Percentiles rank a stretch among this genome's conserved stretches.
phyloP scores from a whole-genome alignment of 768 basidiomycete species.

The Thelephora ganbajun region DNA sequence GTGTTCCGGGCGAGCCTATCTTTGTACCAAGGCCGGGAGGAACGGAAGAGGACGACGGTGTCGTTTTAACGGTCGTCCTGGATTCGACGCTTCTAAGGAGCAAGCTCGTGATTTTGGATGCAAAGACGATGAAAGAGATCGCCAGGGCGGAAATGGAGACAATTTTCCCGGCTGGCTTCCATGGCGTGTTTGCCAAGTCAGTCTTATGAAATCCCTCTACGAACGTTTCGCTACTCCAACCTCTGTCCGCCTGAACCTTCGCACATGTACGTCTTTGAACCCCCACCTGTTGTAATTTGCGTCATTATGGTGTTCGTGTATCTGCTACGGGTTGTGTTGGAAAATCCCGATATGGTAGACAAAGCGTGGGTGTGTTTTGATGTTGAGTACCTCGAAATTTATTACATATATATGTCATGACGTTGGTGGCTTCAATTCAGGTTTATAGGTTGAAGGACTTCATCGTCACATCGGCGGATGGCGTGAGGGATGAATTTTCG shows the following conservation, averaged over 20 bases:
- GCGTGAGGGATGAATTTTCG: too few species aligned
- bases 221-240: background rate
- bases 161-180: constrained; percentile 22
- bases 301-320: background rate
- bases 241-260: background rate
- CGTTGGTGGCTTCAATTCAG: too few species aligned
- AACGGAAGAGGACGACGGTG: constrained; percentile 21
- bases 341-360: too few species aligned
- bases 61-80: constrained; percentile 23
- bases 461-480: too few species aligned
- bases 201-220: background rate
- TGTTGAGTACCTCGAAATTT: too few species aligned
- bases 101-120: constrained; percentile 23
- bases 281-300: background rate
- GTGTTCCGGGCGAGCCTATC: constrained; percentile 23
- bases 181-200: constrained; percentile 12
- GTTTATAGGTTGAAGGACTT: too few species aligned
- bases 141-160: constrained; percentile 22
- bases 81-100: constrained; percentile 19
- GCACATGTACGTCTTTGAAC: background rate
- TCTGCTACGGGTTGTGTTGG: too few species aligned
- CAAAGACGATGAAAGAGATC: constrained; percentile 21
- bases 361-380: too few species aligned
- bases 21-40: constrained; percentile 19
- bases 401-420: too few species aligned